Base-by-base conservation (phyloP, 495 filamentous ascomycete species). In the Penicillium roqueforti region DNA sequence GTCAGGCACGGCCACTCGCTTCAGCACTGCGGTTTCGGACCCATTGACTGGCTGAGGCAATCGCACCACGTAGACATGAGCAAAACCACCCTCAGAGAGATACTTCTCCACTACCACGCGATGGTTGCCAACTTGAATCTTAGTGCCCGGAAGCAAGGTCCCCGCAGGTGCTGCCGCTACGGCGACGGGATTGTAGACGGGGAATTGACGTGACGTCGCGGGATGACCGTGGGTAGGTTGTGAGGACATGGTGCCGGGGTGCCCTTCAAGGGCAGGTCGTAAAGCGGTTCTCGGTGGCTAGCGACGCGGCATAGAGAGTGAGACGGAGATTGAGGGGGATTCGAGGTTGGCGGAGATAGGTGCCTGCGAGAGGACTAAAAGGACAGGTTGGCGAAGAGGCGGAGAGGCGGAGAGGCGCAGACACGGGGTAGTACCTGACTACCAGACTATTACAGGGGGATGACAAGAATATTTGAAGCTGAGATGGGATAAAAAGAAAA, bases 91-190 rank as follows among this genome's bases (percentile, higher is more conserved):
- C 78, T 98, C 93, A 38, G 93, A 97, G 28, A 98, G 84, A 75
- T 98, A 98, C 69, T 92, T 95, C 64, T 97, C 93, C 50, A 98
- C 92, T n/a, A 92, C 80, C 25, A 96, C 95, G 55, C 91, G 84
- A 69, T 97, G 95, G 55, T 79, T 81, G 63, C 93, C 93, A 31
- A 96, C 90, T 62, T 96, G 91, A 64, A 98, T 91, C 75, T 96
- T 95, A 55, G 93, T 98, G 7, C 92, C 92, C 14, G 95, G 86
- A 32, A 85, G 74, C 66, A 98, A 97, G 36, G 95, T 97, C 49
- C 93, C 93, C 37, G 87, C 82, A 18, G 92, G 93, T 38, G 84
- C 81, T 58, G 70, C 76, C 42, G 69, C 59, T 49, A 67, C 66
- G 42, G 68, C 68, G 47, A 73, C 63, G 11, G 71, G 72, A 43